A percentile compares a stretch with the other conserved stretches of the same genome.
Evolutionary conservation across 108 stramenopile genomes (phyloP).

Genomic region (Cyclotella distinguenda): DNA sequence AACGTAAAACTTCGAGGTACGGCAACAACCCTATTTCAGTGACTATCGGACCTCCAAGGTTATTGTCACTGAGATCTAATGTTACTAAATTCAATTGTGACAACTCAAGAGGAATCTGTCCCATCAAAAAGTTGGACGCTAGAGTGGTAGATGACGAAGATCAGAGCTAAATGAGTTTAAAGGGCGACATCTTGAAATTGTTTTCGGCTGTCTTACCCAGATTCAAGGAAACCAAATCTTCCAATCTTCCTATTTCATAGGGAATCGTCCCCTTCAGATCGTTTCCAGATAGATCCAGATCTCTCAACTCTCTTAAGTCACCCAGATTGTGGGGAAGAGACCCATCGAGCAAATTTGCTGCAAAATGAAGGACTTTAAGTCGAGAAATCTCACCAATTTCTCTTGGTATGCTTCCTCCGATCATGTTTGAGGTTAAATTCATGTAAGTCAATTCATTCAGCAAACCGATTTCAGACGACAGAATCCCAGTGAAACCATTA

Average conservation of each 20-base stretch:
- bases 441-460: slow-evolving; percentile 14
- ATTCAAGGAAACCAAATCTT: slow-evolving; percentile 32
- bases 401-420: slow-evolving; percentile 30
- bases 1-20: slow-evolving; percentile 29
- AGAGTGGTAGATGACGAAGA: background rate
- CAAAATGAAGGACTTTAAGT: slow-evolving; percentile 24
- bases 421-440: slow-evolving; percentile 38
- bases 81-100: slow-evolving; percentile 17
- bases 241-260: slow-evolving; percentile 49
- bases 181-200: background rate
- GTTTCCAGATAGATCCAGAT: slow-evolving; percentile 49
- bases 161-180: background rate
- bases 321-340: slow-evolving; percentile 32
- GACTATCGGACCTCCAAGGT: slow-evolving; percentile 37
- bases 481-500: slow-evolving; percentile 40
- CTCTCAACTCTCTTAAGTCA: slow-evolving; percentile 9
- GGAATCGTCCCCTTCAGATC: slow-evolving; percentile 53
- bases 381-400: slow-evolving; percentile 26
- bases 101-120: slow-evolving; percentile 36
- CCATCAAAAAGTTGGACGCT: slow-evolving; percentile 32
- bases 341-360: slow-evolving; percentile 25
- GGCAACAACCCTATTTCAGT: slow-evolving; percentile 40
- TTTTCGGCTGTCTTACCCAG: slow-evolving; percentile 3
- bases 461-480: slow-evolving; percentile 18
- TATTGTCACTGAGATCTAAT: slow-evolving; percentile 39